Evolutionary conservation across 176 grass and related monocot species (phyloP), one percentile per base, ranked within the genome.

Genomic region (Eleusine indica): DNA sequence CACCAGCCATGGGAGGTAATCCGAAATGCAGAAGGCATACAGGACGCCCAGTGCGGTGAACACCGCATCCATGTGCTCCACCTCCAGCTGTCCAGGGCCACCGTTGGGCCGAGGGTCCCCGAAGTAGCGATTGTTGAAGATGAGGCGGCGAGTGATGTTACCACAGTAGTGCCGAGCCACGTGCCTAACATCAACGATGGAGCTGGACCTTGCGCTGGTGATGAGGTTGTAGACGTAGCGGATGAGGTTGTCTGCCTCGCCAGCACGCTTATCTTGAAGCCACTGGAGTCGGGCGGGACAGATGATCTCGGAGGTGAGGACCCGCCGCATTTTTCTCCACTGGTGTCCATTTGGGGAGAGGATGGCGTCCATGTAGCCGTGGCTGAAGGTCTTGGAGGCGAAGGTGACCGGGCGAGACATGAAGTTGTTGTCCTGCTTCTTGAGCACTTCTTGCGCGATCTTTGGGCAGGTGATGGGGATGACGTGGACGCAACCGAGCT

Each of bases 321-420:
- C 44, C 19, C 84, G 81, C 35, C 83, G 84, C 90, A 92, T 89
- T 76, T 92, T 92, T 70, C 61, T 86, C 90, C 87, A 92, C 77
- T 84, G 87, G 54, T 84, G 75, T 0, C 90, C 90, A 69, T 35
- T 75, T 0, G 86, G 83, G 9, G 78, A 58, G 17, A 92, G 17
- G 35, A 37, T n/a, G 40, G 70, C 19, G 21, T 76, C 57, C 56
- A n/a, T 19, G 84, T 80, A 91, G 1, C 68, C 68, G 46, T 79
- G 48, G 57, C 83, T 25, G 57, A 83, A 41, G 16, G 72, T 14
- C 40, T 29, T 37, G 9, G 86, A 52, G 30, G 90, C 86, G 43
- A 89, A 56, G 40, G 84, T 76, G 43, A 85, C 70, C 16, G 90
- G 90, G 75, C 80, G 65, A 13, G 83, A 87, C 3, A 53, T 84